phyloP scores from a whole-genome alignment of 75 land plant species.

The Pinus taeda region DNA sequence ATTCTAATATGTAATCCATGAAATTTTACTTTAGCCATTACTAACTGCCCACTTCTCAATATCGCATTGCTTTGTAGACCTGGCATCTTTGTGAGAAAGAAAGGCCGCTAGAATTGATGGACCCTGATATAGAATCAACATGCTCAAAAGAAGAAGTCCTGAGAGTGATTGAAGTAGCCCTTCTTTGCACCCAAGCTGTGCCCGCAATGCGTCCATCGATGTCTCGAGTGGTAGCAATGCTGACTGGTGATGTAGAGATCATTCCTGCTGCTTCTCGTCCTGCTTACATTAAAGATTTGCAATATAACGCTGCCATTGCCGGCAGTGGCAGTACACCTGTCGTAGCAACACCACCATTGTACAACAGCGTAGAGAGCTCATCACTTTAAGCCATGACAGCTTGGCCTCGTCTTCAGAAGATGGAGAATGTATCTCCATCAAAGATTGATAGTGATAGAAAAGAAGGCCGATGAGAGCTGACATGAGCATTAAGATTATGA shows the following conservation, averaged over 20 bases:
- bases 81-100: constrained; percentile 51
- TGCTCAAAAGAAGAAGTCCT: constrained; percentile 28
- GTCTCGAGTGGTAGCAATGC: constrained; percentile 58
- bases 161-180: constrained; percentile 36
- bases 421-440: neutral
- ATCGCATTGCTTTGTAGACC: constrained; percentile 20
- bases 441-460: neutral
- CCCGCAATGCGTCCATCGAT: constrained; percentile 46
- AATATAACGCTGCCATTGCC: constrained; percentile 3
- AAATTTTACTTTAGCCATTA: neutral
- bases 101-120: constrained; percentile 33
- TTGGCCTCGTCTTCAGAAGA: neutral
- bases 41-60: neutral
- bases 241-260: constrained; percentile 43
- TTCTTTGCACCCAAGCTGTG: constrained; percentile 60
- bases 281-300: constrained; percentile 43
- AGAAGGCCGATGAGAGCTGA: neutral
- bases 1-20: neutral
- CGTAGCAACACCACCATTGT: neutral
- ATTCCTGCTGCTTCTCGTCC: constrained; percentile 25
- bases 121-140: constrained; percentile 17
- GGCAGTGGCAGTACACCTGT: neutral
- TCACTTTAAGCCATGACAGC: neutral
- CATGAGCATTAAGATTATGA: no score
- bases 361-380: neutral